Conservation (phyloP, 2,329 filamentous ascomycete species). For the Fusarium circinatum region DNA sequence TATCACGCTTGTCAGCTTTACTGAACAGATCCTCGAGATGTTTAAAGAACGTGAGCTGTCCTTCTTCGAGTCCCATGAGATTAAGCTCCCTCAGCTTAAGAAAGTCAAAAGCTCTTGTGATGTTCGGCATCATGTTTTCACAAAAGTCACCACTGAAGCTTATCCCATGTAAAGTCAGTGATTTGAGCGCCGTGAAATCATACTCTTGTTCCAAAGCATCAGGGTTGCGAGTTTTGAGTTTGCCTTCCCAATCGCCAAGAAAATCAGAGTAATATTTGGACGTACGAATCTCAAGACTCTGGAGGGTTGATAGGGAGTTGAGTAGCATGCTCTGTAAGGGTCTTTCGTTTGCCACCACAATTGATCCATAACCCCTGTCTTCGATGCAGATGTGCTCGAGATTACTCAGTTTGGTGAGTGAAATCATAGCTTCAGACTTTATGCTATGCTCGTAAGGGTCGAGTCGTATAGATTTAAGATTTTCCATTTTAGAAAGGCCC, state of each 20-base stretch:
- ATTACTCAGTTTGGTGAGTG: not conserved
- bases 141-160: fast-evolving
- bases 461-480: not conserved
- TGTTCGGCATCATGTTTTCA: fast-evolving
- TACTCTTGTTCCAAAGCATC: not conserved
- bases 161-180: not conserved
- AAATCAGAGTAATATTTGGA: not conserved
- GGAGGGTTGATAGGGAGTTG: not conserved
- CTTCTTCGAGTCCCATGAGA: fast-evolving
- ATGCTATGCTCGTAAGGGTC: fast-evolving
- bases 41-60: not conserved
- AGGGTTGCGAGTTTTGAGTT: not conserved
- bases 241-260: not conserved
- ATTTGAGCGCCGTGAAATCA: not conserved
- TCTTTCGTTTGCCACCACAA: not conserved
- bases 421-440: fast-evolving
- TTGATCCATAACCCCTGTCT: too few relatives aligned
- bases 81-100: not conserved
- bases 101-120: slow-evolving; percentile 2
- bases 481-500: not conserved
- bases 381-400: slow-evolving; percentile 5
- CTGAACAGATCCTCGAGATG: not conserved
- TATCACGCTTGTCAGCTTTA: not conserved
- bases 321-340: not conserved
- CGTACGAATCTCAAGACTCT: not conserved